Evolutionary conservation across 352 stramenopile species (phyloP), one percentile per base, ranked within the genome.

Genomic region (Plasmopara halstedii): DNA sequence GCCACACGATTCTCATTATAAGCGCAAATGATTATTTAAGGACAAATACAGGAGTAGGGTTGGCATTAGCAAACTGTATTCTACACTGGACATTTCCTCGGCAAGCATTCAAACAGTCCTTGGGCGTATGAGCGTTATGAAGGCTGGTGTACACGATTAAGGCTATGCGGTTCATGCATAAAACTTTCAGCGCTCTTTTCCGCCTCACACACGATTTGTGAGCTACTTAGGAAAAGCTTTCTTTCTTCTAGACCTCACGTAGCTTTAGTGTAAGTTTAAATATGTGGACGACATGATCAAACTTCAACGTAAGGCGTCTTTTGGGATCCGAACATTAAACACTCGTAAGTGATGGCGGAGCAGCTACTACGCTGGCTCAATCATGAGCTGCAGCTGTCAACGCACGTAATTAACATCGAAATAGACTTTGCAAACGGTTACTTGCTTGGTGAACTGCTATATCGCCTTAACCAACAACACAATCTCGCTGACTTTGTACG

Each of bases 401-500:
- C 49, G 19, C 52, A 58, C 54, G 66, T 89, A 40, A 75, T 64
- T 6, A 37, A 89, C 48, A 44, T 94, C 26, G 83, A 91, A 38
- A 34, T 41, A 21, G 77, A 88, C 50, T 94, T 95, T 47, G 64
- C 73, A 39, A 95, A 80, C 50, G 85, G 85, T 32, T 96, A 80
- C 55, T 49, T 96, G 40, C 54, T 95, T 19, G 85, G 84, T 21
- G 82, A 95, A 51, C 58, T 96, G 18, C 59, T 96, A 42, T 64
- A 83, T 42, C 61, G 72, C n/a, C 63, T 90, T 43, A 96, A 96
- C 64, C 83, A 95, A 39, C 83, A 92, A 64, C 84, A 83, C 60
- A 86, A 94, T 67, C 86, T 96, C 37, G 40, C 53, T 33, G 67
- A 88, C 42, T 95, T 95, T 38, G 67, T 88, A 49, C 50, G 78